phyloP scores from a whole-genome alignment of 2,329 filamentous ascomycete species.

The Magnaporthiopsis rhizophila region DNA sequence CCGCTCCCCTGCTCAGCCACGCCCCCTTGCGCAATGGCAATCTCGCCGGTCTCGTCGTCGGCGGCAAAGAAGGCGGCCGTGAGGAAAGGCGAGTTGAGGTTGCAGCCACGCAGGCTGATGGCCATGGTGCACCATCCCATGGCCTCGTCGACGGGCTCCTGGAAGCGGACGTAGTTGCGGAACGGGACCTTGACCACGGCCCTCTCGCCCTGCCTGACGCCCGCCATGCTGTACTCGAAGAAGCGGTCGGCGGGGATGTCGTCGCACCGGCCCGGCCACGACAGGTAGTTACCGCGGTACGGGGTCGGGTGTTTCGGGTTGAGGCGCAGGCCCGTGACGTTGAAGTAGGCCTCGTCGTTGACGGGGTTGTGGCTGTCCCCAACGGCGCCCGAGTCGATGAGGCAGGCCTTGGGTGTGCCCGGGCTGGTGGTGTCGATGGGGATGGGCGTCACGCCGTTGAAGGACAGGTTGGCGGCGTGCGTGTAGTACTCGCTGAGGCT shows the following conservation, averaged over 20 bases:
- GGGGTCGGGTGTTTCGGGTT: background rate
- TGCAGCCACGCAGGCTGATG: background rate
- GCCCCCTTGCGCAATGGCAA: conserved; percentile 1
- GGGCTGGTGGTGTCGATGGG: background rate
- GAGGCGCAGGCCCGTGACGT: conserved; percentile 5
- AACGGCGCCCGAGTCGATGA: conserved; percentile 3
- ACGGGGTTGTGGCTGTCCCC: conserved; percentile 3
- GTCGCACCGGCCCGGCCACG: conserved; percentile 2
- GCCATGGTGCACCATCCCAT: conserved; percentile 3
- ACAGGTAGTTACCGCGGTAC: background rate
- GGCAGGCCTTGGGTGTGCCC: background rate
- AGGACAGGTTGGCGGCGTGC: conserved; percentile 1
- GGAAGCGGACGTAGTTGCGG: conserved; percentile 1
- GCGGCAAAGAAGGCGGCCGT: background rate
- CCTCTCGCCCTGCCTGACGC: background rate
- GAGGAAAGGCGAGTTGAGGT: background rate
- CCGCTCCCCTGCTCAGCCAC: background rate
- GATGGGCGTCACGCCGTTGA: conserved; percentile 1
- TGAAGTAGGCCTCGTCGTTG: background rate
- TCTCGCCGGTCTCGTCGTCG: conserved; percentile 8
- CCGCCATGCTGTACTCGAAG: background rate
- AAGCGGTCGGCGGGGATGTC: conserved; percentile 1
- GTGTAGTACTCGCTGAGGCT: conserved; percentile 4
- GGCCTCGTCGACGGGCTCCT: background rate
- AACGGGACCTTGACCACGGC: conserved; percentile 1